Percentiles rank a stretch among this genome's conserved stretches.
These are phyloP conservation scores for Penicillium glabrum DNA, from an alignment of 2,329 filamentous ascomycete genomes.

Conservation along the genomic window DNA sequence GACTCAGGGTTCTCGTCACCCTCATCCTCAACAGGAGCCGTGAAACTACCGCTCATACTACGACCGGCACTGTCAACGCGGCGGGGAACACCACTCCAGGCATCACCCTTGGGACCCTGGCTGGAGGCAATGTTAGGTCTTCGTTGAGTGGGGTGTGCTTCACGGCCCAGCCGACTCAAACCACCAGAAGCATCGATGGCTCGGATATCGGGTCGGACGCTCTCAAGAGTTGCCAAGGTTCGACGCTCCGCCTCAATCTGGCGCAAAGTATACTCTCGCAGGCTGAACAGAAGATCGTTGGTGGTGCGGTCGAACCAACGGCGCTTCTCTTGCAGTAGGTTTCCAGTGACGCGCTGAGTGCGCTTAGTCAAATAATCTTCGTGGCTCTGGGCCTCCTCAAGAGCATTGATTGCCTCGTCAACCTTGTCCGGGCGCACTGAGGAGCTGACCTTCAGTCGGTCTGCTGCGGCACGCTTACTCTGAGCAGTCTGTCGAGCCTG, in stretches of 20 bases:
- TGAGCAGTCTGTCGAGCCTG: constrained; percentile 85
- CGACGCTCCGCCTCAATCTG: constrained; percentile 95
- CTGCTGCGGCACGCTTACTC: constrained; percentile 79
- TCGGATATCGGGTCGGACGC: constrained; percentile 86
- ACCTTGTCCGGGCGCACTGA: constrained; percentile 93
- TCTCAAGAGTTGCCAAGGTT: constrained; percentile 89
- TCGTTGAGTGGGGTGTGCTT: constrained; percentile 74
- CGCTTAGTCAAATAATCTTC: constrained; percentile 82
- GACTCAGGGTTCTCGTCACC: constrained; percentile 52
- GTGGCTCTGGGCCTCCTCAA: constrained; percentile 82
- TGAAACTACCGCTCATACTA: constrained; percentile 72
- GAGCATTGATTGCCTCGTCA: constrained; percentile 88
- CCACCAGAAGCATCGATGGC: constrained; percentile 90
- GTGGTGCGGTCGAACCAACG: constrained; percentile 88
- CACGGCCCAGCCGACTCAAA: constrained; percentile 82
- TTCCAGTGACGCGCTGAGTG: constrained; percentile 83
- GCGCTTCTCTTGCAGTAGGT: constrained; percentile 82
- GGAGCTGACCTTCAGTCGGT: constrained; percentile 81
- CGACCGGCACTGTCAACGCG: constrained; percentile 75
- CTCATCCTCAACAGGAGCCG: constrained; percentile 62
- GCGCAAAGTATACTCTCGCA: constrained; percentile 89
- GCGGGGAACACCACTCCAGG: constrained; percentile 92
- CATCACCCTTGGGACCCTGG: constrained; percentile 96
- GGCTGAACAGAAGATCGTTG: constrained; percentile 75
- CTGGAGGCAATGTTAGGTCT: constrained; percentile 78